Conservation (phyloP, 2,329 filamentous ascomycete species). For the Trichophyton schoenleinii region DNA sequence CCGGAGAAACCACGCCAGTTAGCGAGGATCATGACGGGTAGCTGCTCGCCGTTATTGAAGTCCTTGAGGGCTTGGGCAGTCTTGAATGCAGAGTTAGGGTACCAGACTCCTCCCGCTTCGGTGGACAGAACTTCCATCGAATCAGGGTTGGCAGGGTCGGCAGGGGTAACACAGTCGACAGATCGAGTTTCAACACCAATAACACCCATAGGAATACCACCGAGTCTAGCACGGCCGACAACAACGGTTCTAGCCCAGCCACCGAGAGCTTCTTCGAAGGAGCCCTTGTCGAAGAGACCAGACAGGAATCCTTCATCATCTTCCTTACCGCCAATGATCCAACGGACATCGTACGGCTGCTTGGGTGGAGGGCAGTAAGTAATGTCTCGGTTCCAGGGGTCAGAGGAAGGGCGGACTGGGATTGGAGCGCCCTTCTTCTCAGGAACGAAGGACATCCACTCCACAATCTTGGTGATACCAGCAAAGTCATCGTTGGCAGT, state of each 20-base stretch:
- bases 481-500: constrained; percentile 95
- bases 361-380: constrained; percentile 67
- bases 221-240: constrained; percentile 86
- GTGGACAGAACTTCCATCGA: constrained; percentile 91
- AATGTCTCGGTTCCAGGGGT: constrained; percentile 88
- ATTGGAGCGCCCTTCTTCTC: constrained; percentile 89
- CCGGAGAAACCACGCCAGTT: constrained; percentile 99
- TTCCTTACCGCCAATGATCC: constrained; percentile 80
- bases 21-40: constrained; percentile 96
- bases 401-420: constrained; percentile 74
- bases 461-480: constrained; percentile 92
- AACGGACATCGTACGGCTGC: constrained; percentile 82
- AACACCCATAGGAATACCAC: constrained; percentile 95
- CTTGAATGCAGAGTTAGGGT: constrained; percentile 99
- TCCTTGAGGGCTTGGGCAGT: constrained; percentile 96
- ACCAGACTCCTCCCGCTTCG: constrained; percentile 98
- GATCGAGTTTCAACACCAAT: constrained; percentile 93
- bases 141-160: constrained; percentile 94
- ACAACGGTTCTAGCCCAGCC: constrained; percentile 97
- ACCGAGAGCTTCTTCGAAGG: constrained; percentile 90
- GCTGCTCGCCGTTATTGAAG: constrained; percentile 97
- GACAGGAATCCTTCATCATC: constrained; percentile 68
- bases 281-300: constrained; percentile 92
- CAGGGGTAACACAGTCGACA: constrained; percentile 91
- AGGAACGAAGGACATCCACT: constrained; percentile 95